Conservation (phyloP, 305 asterid genomes). For the Solanum chacoense region DNA sequence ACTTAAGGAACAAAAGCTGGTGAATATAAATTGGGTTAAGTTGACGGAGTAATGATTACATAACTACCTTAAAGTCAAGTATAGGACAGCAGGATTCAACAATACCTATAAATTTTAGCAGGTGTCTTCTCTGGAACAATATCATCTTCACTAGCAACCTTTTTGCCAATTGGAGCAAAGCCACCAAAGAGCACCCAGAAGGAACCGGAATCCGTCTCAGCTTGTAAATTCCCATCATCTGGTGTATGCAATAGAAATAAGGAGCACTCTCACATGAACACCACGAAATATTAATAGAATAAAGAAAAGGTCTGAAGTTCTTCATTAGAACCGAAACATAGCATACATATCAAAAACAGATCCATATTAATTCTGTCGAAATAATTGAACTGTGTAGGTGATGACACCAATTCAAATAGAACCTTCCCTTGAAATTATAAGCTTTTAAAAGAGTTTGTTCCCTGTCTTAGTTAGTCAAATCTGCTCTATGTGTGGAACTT, state of each 20-base stretch:
- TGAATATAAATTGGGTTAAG: neutral
- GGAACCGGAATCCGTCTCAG: slow-evolving; percentile 94
- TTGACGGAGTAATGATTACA: neutral
- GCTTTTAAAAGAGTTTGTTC: neutral
- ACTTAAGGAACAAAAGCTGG: neutral
- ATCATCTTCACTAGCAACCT: slow-evolving; percentile 81
- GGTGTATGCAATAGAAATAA: neutral
- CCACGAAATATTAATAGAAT: neutral
- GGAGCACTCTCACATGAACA: neutral
- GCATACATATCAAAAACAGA: neutral
- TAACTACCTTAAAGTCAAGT: neutral
- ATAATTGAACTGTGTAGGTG: neutral
- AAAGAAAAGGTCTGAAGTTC: neutral
- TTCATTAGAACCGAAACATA: neutral
- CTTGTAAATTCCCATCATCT: slow-evolving; percentile 96
- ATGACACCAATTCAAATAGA: neutral
- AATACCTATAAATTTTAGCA: slow-evolving; percentile 61
- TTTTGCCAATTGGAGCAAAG: slow-evolving; percentile 92
- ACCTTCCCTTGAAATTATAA: neutral
- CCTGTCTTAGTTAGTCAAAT: neutral
- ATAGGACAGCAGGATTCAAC: neutral
- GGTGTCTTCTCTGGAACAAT: slow-evolving; percentile 67
- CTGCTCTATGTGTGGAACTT: neutral
- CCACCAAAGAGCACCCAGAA: slow-evolving; percentile 99
- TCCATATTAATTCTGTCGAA: neutral